These are phyloP conservation scores for Geosmithia flava DNA, from an alignment of 2,329 filamentous ascomycete genomes.

Conservation along the genomic window DNA sequence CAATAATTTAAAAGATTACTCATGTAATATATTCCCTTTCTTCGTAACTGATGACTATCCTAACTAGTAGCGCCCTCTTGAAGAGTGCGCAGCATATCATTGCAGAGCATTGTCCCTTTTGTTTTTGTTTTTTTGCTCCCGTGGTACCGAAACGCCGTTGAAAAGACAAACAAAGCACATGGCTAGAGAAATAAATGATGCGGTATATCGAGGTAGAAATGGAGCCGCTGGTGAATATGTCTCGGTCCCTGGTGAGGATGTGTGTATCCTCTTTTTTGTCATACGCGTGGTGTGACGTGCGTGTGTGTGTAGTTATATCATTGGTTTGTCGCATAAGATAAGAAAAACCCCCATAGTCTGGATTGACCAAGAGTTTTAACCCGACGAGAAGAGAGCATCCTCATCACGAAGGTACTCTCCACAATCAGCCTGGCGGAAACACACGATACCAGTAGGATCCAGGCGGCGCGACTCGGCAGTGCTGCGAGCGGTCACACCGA, in stretches of 20 bases:
- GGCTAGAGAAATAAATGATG: background rate
- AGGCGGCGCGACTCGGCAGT: slow-evolving; percentile 72
- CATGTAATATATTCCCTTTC: background rate
- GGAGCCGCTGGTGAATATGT: background rate
- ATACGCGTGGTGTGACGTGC: no score
- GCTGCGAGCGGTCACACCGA: slow-evolving; percentile 80
- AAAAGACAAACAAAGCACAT: background rate
- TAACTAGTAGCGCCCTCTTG: background rate
- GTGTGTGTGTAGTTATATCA: background rate
- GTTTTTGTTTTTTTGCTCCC: background rate
- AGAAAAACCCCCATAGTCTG: no score
- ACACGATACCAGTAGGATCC: slow-evolving; percentile 81
- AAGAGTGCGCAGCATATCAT: background rate
- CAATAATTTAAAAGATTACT: background rate
- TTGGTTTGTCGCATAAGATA: no score
- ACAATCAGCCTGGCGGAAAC: slow-evolving; percentile 85
- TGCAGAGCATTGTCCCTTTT: background rate
- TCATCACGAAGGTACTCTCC: slow-evolving; percentile 90
- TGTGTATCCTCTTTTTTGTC: no score
- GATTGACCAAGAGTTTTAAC: slow-evolving; percentile 15
- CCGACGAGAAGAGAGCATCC: slow-evolving; percentile 49
- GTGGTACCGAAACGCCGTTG: background rate
- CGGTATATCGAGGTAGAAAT: background rate
- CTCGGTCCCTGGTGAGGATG: background rate
- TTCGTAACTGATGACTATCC: background rate